Evolutionary conservation across 2,329 filamentous ascomycete genomes (phyloP).

Genomic region (Ceratocystis albifundus): DNA sequence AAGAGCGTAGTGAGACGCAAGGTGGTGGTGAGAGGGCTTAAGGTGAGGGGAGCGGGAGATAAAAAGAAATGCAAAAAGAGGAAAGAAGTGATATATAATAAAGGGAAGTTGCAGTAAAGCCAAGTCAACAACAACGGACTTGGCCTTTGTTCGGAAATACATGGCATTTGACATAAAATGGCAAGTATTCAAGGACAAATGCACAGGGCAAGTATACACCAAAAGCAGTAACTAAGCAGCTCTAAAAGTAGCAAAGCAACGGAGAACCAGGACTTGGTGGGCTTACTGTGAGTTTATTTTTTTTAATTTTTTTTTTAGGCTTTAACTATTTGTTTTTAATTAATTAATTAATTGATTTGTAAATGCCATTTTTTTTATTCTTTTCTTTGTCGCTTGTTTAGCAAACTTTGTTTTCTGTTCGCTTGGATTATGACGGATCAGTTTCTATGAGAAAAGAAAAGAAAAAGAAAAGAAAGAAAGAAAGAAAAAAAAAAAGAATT

Average conservation of each 20-base stretch:
- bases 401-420: not conserved
- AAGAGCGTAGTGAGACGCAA: not conserved
- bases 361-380: not conserved
- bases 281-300: not conserved
- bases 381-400: not conserved
- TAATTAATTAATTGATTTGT: not conserved
- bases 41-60: not conserved
- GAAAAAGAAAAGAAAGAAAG: not conserved
- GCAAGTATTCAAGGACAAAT: not conserved
- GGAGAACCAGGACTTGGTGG: not conserved
- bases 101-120: conserved; percentile 1
- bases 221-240: not conserved
- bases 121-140: not conserved
- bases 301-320: not conserved
- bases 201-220: not conserved
- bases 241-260: not conserved
- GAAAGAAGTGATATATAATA: conserved; percentile 13
- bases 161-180: not conserved
- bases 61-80: not conserved
- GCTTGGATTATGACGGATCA: not conserved
- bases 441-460: not conserved
- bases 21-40: conserved; percentile 1
- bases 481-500: not conserved
- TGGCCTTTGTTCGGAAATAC: not conserved
- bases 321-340: not conserved